Evolutionary conservation across 176 grass and related monocot species (phyloP).

Genomic region (Triticum turgidum): DNA sequence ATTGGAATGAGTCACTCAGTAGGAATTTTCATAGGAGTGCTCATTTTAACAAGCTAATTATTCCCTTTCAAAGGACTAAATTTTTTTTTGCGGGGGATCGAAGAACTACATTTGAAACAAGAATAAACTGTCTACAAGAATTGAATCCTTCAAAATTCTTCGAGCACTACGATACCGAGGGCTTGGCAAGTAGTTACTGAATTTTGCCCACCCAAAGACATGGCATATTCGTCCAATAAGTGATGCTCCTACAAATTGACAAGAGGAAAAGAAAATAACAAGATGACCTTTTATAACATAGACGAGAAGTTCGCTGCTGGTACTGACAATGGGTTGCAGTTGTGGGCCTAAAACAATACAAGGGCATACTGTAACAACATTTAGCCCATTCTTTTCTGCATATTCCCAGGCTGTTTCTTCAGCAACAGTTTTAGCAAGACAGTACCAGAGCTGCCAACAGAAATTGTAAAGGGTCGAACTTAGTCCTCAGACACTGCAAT

Average conservation of each 20-base stretch:
- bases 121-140: neutral
- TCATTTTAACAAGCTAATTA: too few species aligned
- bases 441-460: slow-evolving; percentile 46
- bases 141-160: neutral
- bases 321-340: slow-evolving; percentile 15
- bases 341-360: slow-evolving; percentile 24
- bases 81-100: too few species aligned
- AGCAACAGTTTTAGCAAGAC: slow-evolving; percentile 38
- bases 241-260: neutral
- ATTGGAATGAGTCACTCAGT: too few species aligned
- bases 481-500: neutral
- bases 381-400: slow-evolving; percentile 20
- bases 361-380: slow-evolving; percentile 40
- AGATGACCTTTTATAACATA: slow-evolving; percentile 34
- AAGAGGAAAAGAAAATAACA: neutral
- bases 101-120: too few species aligned
- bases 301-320: slow-evolving; percentile 17
- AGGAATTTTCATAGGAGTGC: too few species aligned
- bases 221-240: neutral
- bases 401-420: slow-evolving; percentile 39
- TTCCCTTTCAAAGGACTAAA: too few species aligned
- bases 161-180: neutral
- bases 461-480: neutral
- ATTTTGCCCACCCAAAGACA: neutral
- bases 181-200: neutral